phyloP scores from a whole-genome alignment of 225 moss, liverwort and hornwort genomes.

The Pseudoscleropodium purum region DNA sequence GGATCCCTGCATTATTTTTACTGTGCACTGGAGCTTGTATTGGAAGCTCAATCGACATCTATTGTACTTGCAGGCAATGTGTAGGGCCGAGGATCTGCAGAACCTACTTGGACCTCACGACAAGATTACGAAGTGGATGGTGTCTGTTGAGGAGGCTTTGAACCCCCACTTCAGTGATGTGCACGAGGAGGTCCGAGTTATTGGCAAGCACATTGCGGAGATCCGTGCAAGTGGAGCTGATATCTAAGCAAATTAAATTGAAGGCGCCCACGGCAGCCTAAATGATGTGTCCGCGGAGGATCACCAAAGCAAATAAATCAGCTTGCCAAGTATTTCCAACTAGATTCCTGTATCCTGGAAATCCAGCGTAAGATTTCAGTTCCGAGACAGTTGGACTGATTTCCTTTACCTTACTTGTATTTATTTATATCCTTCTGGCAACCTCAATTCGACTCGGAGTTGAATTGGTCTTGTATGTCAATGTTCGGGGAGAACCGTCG shows the following conservation, averaged over 20 bases:
- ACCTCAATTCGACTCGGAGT: neutral
- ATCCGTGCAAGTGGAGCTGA: neutral
- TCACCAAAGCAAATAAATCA: neutral
- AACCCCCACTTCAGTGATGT: neutral
- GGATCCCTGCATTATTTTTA: neutral
- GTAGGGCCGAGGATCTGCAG: neutral
- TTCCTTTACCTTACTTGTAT: neutral
- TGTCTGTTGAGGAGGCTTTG: neutral
- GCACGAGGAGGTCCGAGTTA: neutral
- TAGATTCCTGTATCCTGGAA: neutral
- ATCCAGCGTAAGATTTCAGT: neutral
- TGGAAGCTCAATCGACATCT: neutral
- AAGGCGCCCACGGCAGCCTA: neutral
- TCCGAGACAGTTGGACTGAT: neutral
- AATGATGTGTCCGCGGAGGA: no score
- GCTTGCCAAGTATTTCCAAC: neutral
- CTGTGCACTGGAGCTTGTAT: no score
- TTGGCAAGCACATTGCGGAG: neutral
- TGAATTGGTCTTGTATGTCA: neutral
- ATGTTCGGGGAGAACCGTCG: no score
- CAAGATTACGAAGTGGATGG: constrained; percentile 4
- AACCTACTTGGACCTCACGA: neutral
- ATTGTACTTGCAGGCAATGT: neutral
- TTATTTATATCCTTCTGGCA: neutral
- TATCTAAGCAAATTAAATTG: neutral